Base-by-base conservation (phyloP, 2,329 filamentous ascomycete species). In the Curvularia lunata region DNA sequence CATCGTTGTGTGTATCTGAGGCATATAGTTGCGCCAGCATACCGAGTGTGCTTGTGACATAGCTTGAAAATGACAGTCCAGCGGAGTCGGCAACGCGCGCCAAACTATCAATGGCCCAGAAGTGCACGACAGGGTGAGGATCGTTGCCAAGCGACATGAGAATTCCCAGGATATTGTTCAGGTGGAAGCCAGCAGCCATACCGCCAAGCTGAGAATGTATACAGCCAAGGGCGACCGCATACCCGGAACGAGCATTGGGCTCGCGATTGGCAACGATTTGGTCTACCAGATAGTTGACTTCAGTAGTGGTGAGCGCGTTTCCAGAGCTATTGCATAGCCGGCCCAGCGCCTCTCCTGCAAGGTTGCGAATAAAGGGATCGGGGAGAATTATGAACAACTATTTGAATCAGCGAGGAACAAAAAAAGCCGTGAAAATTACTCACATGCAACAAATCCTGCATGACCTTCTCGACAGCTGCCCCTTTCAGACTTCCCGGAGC, bases 131-230 rank as follows among this genome's bases (percentile, higher is more conserved):
- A 0, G 95, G 93, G 74, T 99, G 95, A 19, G 94, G 91, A 71
- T 99, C 95, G 67, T 93, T 97, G 75, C 92, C 94, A 9, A 99
- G 84, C 7, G 95, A 98, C 90, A 98, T 96, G n/a, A 99, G 81
- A 38, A 99, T 96, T 18, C 94, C 91, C n/a, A 97, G 85, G 48
- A 99, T 97, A 1, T 92, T 97, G 80, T 98, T 98, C 49, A 99
- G 83, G 74, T 99, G 95, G 68, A 95, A 92, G 3, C 93, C 92
- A 53, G 95, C 95, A 52, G 95, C 95, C 93, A 99, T 98, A 55
- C 95, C 94, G 56, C 95, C 96, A 32, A 99, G 91, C 75, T 97
- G 92, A 18, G 92, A 91, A 78, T 99, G 93, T 50, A 99, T 98
- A 55, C 90, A 91, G 8, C 95, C 95, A 28, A 99, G 81, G 12